Evolutionary conservation across 2,329 filamentous ascomycete genomes (phyloP).

Genomic region (Phaeosphaeriaceae sp.): DNA sequence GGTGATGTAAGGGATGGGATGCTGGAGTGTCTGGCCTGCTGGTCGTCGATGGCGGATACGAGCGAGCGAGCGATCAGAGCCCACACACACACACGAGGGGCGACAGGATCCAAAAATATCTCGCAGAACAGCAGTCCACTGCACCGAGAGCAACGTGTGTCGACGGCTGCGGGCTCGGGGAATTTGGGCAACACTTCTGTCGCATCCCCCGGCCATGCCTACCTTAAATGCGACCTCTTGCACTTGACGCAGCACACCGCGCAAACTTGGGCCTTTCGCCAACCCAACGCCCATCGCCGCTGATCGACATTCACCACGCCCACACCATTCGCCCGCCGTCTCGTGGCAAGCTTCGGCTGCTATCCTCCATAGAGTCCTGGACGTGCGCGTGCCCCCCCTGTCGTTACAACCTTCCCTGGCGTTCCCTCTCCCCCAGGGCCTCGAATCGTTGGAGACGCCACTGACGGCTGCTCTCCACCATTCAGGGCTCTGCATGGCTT

Average conservation of each 20-base stretch:
- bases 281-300: constrained; percentile 1
- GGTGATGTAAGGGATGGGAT: constrained; percentile 10
- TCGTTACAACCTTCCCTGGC: neutral
- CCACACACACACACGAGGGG: constrained; percentile 3
- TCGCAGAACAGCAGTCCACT: neutral
- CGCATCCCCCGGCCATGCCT: neutral
- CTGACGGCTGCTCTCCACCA: constrained; percentile 13
- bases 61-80: neutral
- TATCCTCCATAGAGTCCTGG: neutral
- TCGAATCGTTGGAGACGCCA: constrained; percentile 3
- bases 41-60: neutral
- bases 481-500: constrained; percentile 9
- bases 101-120: constrained; percentile 8
- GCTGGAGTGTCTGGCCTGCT: neutral
- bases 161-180: neutral
- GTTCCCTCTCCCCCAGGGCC: neutral
- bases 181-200: neutral
- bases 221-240: neutral
- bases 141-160: neutral
- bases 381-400: constrained; percentile 2
- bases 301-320: constrained; percentile 3
- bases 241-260: neutral
- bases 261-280: neutral
- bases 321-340: constrained; percentile 5
- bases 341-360: constrained; percentile 3